These are phyloP conservation scores for Cicer cuneatum DNA, from an alignment of 306 rosid species.

Conservation along the genomic window DNA sequence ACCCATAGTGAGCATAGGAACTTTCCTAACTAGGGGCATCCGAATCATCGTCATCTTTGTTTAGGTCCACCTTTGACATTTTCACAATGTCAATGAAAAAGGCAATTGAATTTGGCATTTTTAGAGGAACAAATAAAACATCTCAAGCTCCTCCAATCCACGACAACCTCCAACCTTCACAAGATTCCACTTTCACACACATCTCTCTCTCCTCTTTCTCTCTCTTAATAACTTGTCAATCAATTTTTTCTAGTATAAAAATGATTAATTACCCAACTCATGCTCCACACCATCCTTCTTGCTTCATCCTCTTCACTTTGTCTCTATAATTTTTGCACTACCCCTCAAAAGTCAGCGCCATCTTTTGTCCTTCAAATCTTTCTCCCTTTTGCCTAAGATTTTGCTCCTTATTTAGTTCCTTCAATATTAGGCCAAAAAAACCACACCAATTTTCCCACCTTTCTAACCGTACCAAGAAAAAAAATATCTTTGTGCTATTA, in stretches of 20 bases:
- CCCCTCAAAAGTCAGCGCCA: slow-evolving; percentile 20
- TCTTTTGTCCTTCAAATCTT: neutral
- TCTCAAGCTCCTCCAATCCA: slow-evolving; percentile 46
- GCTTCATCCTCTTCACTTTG: slow-evolving; percentile 33
- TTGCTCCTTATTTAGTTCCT: slow-evolving; percentile 18
- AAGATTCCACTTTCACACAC: slow-evolving; percentile 7
- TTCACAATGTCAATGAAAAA: slow-evolving; percentile 59
- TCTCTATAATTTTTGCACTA: slow-evolving; percentile 1
- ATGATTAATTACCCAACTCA: slow-evolving; percentile 54
- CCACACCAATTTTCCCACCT: neutral
- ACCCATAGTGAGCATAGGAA: neutral
- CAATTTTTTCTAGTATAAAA: slow-evolving; percentile 51
- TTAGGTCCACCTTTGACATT: slow-evolving; percentile 41
- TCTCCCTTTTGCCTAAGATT: slow-evolving; percentile 6
- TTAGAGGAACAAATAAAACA: slow-evolving; percentile 11
- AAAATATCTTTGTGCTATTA: neutral
- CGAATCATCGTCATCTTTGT: slow-evolving; percentile 24
- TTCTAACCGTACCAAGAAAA: neutral
- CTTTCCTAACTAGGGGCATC: slow-evolving; percentile 26
- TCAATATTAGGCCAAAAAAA: neutral
- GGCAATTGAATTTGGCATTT: slow-evolving; percentile 38
- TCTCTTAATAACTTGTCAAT: neutral
- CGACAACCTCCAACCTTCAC: slow-evolving; percentile 10
- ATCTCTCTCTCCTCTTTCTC: neutral
- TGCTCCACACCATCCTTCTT: slow-evolving; percentile 54